These are phyloP conservation scores for Cutaneotrichosporon cavernicola DNA, from an alignment of 1,284 basidiomycete genomes.

Conservation along the genomic window DNA sequence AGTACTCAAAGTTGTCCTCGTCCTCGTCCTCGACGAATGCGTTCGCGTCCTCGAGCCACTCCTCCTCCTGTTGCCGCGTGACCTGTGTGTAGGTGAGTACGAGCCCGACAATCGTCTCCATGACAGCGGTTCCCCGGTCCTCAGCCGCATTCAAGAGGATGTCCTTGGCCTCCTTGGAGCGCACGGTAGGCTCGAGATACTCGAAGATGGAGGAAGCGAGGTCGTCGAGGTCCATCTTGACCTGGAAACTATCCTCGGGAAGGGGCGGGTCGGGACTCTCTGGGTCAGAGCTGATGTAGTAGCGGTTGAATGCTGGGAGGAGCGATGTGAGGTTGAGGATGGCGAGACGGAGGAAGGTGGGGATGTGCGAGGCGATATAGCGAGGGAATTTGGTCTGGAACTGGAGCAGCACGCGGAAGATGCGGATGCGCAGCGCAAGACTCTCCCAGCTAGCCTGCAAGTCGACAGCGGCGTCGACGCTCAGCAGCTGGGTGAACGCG, in stretches of 20 bases:
- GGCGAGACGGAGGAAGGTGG: conserved; percentile 63
- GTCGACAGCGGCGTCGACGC: conserved; percentile 63
- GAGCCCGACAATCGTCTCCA: conserved; percentile 61
- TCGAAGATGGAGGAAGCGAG: conserved; percentile 77
- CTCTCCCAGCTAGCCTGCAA: conserved; percentile 71
- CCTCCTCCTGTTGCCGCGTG: conserved; percentile 77
- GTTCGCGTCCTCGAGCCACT: conserved; percentile 84
- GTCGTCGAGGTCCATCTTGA: conserved; percentile 63
- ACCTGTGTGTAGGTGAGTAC: conserved; percentile 79
- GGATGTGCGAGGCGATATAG: conserved; percentile 62
- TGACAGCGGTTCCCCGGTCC: conserved; percentile 53
- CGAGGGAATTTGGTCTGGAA: conserved; percentile 75
- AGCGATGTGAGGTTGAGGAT: conserved; percentile 67
- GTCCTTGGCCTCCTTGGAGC: conserved; percentile 26
- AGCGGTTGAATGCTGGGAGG: conserved; percentile 64
- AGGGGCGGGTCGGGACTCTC: conserved; percentile 58
- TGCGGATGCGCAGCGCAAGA: conserved; percentile 69
- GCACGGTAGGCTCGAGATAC: conserved; percentile 69
- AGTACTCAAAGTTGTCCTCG: conserved; percentile 80
- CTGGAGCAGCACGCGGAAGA: conserved; percentile 67
- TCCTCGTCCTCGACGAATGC: conserved; percentile 93
- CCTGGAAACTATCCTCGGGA: conserved; percentile 63
- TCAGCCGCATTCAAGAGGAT: conserved; percentile 26
- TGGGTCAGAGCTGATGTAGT: conserved; percentile 62
- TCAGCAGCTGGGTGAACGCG: conserved; percentile 76